A percentile compares a stretch with the other conserved stretches of the same genome.
Evolutionary conservation across 306 rosid genomes (phyloP).

Genomic region (Gleditsia sinensis): DNA sequence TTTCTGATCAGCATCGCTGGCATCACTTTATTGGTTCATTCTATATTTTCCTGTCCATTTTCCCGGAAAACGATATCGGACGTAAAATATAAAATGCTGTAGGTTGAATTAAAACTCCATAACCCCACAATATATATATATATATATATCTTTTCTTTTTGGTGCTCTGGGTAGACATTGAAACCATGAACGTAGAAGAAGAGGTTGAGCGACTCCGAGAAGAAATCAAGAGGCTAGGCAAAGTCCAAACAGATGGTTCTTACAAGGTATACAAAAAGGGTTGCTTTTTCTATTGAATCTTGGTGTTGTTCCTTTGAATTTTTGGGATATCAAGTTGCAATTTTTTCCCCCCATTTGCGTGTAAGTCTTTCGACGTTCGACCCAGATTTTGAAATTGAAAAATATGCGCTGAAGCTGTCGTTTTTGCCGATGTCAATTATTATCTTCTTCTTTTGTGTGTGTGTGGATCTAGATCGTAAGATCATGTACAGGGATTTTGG

Average conservation of each 20-base stretch:
- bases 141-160: background rate
- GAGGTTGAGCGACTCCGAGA: conserved; percentile 77
- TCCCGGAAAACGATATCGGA: background rate
- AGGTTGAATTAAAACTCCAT: background rate
- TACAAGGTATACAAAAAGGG: conserved; percentile 62
- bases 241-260: conserved; percentile 75
- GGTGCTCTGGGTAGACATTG: conserved; percentile 35
- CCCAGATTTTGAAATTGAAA: conserved; percentile 30
- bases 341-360: background rate
- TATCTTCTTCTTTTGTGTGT: conserved; percentile 22
- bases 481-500: background rate
- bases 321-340: background rate
- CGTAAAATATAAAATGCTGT: background rate
- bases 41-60: background rate
- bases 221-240: conserved; percentile 86
- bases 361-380: background rate
- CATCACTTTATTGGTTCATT: background rate
- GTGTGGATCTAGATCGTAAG: conserved; percentile 45
- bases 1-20: background rate
- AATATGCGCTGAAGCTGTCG: background rate
- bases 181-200: conserved; percentile 87
- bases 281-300: background rate
- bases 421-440: conserved; percentile 22
- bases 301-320: conserved; percentile 1
- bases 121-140: too few species aligned